These are phyloP conservation scores for Gaertneriomyces sp. DNA, from an alignment of 192 early-diverging fungal species.

Conservation along the genomic window DNA sequence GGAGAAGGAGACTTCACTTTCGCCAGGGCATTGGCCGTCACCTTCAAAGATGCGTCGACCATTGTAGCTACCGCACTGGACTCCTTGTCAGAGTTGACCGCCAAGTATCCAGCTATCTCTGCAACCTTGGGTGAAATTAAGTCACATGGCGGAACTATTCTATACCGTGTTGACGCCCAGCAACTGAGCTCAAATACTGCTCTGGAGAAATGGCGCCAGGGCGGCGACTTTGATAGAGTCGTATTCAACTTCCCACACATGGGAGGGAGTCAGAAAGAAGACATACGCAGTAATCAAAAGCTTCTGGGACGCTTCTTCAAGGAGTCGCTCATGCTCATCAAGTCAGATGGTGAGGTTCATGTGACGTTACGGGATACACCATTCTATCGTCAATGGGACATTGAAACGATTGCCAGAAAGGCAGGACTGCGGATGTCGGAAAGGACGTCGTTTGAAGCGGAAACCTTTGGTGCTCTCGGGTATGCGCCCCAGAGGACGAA, in stretches of 20 bases:
- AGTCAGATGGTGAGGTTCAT: constrained; percentile 26
- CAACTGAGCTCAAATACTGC: constrained; percentile 11
- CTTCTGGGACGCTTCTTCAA: constrained; percentile 37
- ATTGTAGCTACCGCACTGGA: constrained; percentile 32
- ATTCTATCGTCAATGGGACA: constrained; percentile 36
- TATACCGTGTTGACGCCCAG: constrained; percentile 33
- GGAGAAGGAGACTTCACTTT: constrained; percentile 50
- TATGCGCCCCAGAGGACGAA: constrained; percentile 42
- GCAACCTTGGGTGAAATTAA: constrained; percentile 7
- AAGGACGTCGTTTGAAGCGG: constrained; percentile 25
- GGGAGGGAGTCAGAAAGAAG: constrained; percentile 31
- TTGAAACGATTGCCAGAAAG: constrained; percentile 24
- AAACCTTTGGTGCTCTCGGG: constrained; percentile 35
- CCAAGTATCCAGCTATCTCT: constrained; percentile 21
- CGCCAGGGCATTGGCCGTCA: constrained; percentile 26
- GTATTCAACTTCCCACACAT: constrained; percentile 47
- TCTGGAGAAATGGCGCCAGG: background rate
- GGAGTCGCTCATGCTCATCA: constrained; percentile 12
- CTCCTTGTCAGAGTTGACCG: constrained; percentile 7
- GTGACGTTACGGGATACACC: constrained; percentile 39
- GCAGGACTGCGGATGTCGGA: constrained; percentile 20
- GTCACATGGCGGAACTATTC: constrained; percentile 3
- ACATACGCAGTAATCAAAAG: constrained; percentile 26
- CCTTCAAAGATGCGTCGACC: constrained; percentile 15
- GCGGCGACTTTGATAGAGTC: constrained; percentile 27